A percentile compares a stretch with the other conserved stretches of the same genome.
These are phyloP conservation scores for maize (Zea mays) DNA, from an alignment of 176 grass and related monocot species.

Conservation along the genomic window DNA sequence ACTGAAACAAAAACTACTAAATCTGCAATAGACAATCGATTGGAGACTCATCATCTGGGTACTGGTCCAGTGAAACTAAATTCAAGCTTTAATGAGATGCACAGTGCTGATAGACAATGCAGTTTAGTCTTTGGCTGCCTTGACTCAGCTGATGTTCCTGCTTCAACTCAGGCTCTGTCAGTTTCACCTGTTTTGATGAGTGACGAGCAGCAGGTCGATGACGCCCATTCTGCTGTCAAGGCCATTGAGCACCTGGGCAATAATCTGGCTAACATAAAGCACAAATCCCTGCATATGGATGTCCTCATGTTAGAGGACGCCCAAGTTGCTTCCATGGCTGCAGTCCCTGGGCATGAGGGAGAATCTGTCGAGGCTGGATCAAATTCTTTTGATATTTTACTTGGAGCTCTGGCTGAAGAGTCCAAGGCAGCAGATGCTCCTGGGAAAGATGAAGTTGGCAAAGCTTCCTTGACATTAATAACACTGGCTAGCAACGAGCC, in stretches of 20 bases:
- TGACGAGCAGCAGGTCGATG: constrained; percentile 1
- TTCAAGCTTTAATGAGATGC: neutral
- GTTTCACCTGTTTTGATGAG: constrained; percentile 14
- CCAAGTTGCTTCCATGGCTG: constrained; percentile 6
- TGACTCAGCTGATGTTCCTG: constrained; percentile 18
- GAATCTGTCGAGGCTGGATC: constrained; percentile 7
- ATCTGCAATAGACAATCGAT: neutral
- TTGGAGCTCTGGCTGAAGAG: constrained; percentile 53
- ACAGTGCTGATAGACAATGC: constrained; percentile 1
- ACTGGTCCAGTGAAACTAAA: constrained; percentile 16
- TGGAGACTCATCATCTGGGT: constrained; percentile 1
- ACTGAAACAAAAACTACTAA: neutral
- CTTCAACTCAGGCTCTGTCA: neutral
- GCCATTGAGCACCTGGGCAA: neutral
- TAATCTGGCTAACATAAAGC: constrained; percentile 1
- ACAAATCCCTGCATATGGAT: constrained; percentile 5
- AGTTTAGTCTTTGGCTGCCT: neutral
- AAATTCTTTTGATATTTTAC: constrained; percentile 55
- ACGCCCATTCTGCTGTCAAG: constrained; percentile 11
- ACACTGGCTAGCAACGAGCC: constrained; percentile 40
- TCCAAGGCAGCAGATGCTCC: constrained; percentile 37
- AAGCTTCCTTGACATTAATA: constrained; percentile 46
- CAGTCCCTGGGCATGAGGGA: constrained; percentile 22
- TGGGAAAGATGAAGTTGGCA: constrained; percentile 39
- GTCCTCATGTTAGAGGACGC: neutral